phyloP scores from a whole-genome alignment of 2,329 filamentous ascomycete genomes.

The Aspergillus aculeatinus region DNA sequence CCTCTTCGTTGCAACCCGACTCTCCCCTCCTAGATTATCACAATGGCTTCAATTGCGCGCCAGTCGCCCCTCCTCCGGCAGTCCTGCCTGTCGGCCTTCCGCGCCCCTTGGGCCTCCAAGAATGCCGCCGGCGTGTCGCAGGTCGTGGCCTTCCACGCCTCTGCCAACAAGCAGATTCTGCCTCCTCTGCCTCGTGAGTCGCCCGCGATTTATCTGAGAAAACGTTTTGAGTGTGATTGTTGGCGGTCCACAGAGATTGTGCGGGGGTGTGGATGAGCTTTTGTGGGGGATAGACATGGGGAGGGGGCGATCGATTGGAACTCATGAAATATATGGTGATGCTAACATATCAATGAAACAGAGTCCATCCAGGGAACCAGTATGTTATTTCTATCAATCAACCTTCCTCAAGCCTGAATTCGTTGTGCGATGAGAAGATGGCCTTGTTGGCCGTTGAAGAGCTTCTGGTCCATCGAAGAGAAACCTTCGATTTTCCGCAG shows the following conservation, averaged over 20 bases:
- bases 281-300: background rate
- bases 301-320: background rate
- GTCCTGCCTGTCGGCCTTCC: constrained; percentile 35
- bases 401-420: background rate
- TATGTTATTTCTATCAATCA: constrained; percentile 45
- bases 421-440: background rate
- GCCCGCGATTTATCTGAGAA: background rate
- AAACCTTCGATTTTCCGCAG: background rate
- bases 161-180: constrained; percentile 70
- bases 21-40: constrained; percentile 21
- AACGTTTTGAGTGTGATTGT: background rate
- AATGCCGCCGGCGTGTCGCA: constrained; percentile 45
- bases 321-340: background rate
- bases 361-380: constrained; percentile 73
- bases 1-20: background rate
- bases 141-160: constrained; percentile 83
- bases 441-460: background rate
- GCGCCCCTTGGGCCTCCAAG: constrained; percentile 35
- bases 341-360: constrained; percentile 52
- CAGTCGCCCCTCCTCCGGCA: constrained; percentile 39
- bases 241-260: background rate
- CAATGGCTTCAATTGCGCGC: constrained; percentile 45
- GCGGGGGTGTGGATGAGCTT: background rate
- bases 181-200: constrained; percentile 81
- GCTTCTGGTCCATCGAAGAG: background rate